Evolutionary conservation across 164 flowering plant species (phyloP).

Genomic region (Malania oleifera): DNA sequence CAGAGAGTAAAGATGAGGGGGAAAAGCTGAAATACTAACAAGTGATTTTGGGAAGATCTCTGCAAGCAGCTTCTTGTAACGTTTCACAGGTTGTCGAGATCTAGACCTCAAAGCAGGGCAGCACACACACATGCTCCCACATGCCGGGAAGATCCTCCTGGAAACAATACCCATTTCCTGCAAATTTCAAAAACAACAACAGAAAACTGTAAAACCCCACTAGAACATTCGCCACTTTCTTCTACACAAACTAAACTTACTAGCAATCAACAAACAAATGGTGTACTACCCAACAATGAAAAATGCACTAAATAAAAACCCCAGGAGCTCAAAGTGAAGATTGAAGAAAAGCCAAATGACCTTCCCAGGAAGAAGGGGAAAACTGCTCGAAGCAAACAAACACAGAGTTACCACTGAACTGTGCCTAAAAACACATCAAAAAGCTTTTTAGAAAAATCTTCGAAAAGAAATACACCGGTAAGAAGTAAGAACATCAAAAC

Average conservation of each 20-base stretch:
- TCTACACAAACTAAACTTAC: neutral
- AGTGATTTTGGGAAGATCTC: constrained; percentile 80
- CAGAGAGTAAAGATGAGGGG: neutral
- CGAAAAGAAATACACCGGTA: neutral
- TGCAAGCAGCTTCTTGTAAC: constrained; percentile 84
- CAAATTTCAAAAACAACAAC: constrained; percentile 6
- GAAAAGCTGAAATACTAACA: constrained; percentile 36
- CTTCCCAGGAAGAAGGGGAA: neutral
- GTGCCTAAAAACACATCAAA: neutral
- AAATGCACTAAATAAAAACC: neutral
- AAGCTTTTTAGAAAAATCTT: neutral
- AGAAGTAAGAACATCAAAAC: neutral
- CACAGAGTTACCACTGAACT: neutral
- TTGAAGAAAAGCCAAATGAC: neutral
- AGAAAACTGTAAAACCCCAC: neutral
- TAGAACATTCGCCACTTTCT: neutral
- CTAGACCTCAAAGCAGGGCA: constrained; percentile 94
- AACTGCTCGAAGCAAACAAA: neutral
- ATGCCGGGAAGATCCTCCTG: constrained; percentile 76
- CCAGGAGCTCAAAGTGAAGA: neutral
- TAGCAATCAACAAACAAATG: neutral
- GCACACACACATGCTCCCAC: constrained; percentile 83
- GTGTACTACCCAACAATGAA: neutral
- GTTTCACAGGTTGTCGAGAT: constrained; percentile 89
- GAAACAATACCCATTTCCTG: constrained; percentile 91